phyloP scores from a whole-genome alignment of 352 stramenopile species.

The Phytophthora multivora region DNA sequence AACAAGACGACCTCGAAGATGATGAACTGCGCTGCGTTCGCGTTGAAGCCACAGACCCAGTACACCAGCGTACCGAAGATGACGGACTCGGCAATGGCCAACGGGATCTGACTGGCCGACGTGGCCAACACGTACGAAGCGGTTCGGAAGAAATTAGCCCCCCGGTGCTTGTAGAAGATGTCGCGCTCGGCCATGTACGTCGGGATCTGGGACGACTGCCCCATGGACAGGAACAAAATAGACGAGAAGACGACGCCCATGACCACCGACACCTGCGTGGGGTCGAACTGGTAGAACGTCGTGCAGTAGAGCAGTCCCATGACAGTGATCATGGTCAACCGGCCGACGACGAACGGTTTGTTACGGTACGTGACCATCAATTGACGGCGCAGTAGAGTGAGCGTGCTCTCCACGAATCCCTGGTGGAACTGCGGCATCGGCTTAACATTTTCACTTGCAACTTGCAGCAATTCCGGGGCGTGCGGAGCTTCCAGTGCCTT shows the following conservation, averaged over 20 bases:
- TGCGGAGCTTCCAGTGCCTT: constrained; percentile 33
- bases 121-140: constrained; percentile 67
- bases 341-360: constrained; percentile 29
- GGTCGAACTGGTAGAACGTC: constrained; percentile 49
- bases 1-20: constrained; percentile 38
- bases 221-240: constrained; percentile 78
- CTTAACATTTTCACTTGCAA: constrained; percentile 6
- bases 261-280: constrained; percentile 42
- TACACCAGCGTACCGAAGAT: constrained; percentile 84
- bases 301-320: constrained; percentile 43
- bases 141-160: constrained; percentile 75
- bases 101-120: constrained; percentile 38
- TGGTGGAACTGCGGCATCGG: constrained; percentile 38
- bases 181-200: constrained; percentile 61
- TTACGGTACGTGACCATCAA: constrained; percentile 56
- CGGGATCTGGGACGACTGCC: constrained; percentile 67
- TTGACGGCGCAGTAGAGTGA: constrained; percentile 46
- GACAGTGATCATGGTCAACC: constrained; percentile 56
- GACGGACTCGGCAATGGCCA: constrained; percentile 57
- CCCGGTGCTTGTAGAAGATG: constrained; percentile 84
- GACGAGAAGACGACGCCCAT: constrained; percentile 75
- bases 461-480: constrained; percentile 18
- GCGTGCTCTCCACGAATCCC: constrained; percentile 33
- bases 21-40: constrained; percentile 32
- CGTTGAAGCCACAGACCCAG: constrained; percentile 73